These are phyloP conservation scores for Phlyctochytrium arcticum DNA, from an alignment of 192 early-diverging fungal species.

Conservation along the genomic window DNA sequence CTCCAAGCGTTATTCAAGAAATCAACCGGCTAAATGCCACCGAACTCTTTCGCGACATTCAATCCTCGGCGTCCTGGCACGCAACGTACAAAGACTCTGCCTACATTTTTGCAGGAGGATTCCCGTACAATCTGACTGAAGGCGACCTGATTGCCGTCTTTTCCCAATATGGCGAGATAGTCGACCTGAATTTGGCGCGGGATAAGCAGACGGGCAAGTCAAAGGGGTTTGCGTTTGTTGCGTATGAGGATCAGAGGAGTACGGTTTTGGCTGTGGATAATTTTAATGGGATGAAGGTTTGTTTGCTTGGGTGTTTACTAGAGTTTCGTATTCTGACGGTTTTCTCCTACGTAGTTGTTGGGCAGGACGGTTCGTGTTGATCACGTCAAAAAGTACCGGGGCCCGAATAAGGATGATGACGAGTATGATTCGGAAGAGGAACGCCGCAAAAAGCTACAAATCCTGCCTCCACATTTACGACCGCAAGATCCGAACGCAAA, in stretches of 20 bases:
- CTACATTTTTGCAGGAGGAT: slow-evolving; percentile 83
- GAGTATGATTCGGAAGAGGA: slow-evolving; percentile 37
- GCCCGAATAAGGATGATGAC: slow-evolving; percentile 36
- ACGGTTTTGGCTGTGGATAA: slow-evolving; percentile 95
- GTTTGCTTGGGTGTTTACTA: background rate
- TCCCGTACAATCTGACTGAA: slow-evolving; percentile 82
- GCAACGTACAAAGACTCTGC: slow-evolving; percentile 83
- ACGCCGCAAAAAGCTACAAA: slow-evolving; percentile 21
- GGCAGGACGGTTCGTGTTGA: slow-evolving; percentile 38
- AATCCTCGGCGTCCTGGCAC: slow-evolving; percentile 77
- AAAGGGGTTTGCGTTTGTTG: slow-evolving; percentile 82
- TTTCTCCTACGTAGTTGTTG: too few species aligned
- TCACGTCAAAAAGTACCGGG: slow-evolving; percentile 38
- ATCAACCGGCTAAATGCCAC: slow-evolving; percentile 76
- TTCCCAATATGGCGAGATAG: slow-evolving; percentile 89
- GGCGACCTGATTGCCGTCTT: slow-evolving; percentile 91
- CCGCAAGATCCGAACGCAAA: slow-evolving; percentile 17
- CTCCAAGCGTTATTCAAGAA: slow-evolving; percentile 82
- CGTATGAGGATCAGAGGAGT: slow-evolving; percentile 89
- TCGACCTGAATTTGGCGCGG: slow-evolving; percentile 84
- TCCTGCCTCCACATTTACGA: slow-evolving; percentile 38
- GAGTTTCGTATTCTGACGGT: too few species aligned
- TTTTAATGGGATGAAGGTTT: slow-evolving; percentile 68
- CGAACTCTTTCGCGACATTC: slow-evolving; percentile 60
- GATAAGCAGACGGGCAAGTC: slow-evolving; percentile 84